Evolutionary conservation across 768 basidiomycete species (phyloP).

Genomic region (Termitomyces sp.): DNA sequence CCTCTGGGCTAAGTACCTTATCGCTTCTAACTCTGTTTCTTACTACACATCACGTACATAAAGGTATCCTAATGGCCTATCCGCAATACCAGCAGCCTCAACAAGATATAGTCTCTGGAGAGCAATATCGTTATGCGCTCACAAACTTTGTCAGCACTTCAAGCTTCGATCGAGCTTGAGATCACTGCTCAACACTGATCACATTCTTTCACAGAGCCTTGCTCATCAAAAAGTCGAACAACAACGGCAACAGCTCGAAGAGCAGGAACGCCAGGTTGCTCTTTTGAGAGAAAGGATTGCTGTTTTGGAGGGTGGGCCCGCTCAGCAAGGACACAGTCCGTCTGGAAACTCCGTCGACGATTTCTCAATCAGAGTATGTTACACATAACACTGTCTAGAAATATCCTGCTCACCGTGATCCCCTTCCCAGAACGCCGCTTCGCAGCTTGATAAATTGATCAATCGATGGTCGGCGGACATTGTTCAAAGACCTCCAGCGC

Average conservation of each 20-base stretch:
- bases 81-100: slow-evolving; percentile 24
- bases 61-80: slow-evolving; percentile 20
- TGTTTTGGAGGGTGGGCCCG: slow-evolving; percentile 64
- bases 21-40: too few relatives aligned
- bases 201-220: slow-evolving; percentile 51
- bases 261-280: slow-evolving; percentile 82
- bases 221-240: slow-evolving; percentile 89
- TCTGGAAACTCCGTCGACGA: slow-evolving; percentile 75
- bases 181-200: background rate
- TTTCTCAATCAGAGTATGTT: slow-evolving; percentile 78
- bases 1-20: too few relatives aligned
- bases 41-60: background rate
- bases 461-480: slow-evolving; percentile 87
- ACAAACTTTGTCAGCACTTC: slow-evolving; percentile 70
- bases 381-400: background rate
- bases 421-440: slow-evolving; percentile 64
- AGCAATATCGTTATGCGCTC: slow-evolving; percentile 81
- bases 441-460: slow-evolving; percentile 76
- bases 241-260: slow-evolving; percentile 73
- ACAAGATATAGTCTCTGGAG: slow-evolving; percentile 45
- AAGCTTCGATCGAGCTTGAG: too few relatives aligned
- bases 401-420: slow-evolving; percentile 6
- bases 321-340: slow-evolving; percentile 34
- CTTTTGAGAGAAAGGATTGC: slow-evolving; percentile 66
- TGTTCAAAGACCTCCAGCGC: slow-evolving; percentile 52